Evolutionary conservation across 108 stramenopile genomes (phyloP).

Genomic region (Nitzschia putrida): DNA sequence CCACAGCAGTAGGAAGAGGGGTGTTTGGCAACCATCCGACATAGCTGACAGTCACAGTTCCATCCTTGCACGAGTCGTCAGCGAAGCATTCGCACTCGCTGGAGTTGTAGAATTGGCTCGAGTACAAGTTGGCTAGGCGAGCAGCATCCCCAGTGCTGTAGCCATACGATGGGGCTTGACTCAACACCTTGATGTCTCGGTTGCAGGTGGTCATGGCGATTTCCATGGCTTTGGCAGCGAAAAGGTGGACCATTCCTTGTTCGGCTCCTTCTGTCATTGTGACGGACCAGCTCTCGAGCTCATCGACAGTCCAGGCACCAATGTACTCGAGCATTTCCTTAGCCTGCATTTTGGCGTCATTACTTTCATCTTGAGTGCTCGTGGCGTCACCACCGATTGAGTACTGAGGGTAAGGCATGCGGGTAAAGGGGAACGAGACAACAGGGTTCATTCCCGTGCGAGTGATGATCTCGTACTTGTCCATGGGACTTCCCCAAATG

Average conservation of each 20-base stretch:
- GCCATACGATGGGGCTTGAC: constrained; percentile 33
- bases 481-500: constrained; percentile 38
- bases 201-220: constrained; percentile 38
- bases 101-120: constrained; percentile 19
- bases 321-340: constrained; percentile 36
- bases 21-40: constrained; percentile 26
- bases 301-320: constrained; percentile 24
- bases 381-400: neutral
- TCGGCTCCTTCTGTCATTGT: constrained; percentile 39
- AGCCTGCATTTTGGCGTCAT: constrained; percentile 16
- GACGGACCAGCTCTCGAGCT: constrained; percentile 22
- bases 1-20: constrained; percentile 16
- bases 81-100: constrained; percentile 28
- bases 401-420: constrained; percentile 32
- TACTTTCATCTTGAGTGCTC: constrained; percentile 21
- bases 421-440: constrained; percentile 24
- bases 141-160: constrained; percentile 21
- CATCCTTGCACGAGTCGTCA: constrained; percentile 16
- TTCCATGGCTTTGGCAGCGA: constrained; percentile 35
- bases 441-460: constrained; percentile 35
- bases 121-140: constrained; percentile 4
- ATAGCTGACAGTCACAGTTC: constrained; percentile 13
- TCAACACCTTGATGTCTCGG: constrained; percentile 32
- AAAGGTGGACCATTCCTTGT: constrained; percentile 22
- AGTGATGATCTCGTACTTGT: constrained; percentile 29